Evolutionary conservation across 257 asterid genomes (phyloP).

Genomic region (Solanum tarijense): DNA sequence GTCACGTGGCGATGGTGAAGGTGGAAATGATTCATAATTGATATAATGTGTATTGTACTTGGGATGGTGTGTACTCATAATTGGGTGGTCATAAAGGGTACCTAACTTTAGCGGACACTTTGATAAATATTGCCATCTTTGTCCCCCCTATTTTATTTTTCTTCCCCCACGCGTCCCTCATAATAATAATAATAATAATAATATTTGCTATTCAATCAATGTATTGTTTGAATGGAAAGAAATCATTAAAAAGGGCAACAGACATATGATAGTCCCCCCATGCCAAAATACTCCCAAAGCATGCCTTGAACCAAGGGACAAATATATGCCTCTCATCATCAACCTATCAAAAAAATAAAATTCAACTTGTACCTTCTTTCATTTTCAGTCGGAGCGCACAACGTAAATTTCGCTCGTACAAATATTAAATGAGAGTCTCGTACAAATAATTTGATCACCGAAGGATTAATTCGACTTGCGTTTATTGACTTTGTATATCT

Average conservation of each 20-base stretch:
- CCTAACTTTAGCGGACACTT: constrained; percentile 52
- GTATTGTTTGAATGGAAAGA: constrained; percentile 12
- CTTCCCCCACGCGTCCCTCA: constrained; percentile 7
- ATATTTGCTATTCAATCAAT: background rate
- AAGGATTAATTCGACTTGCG: background rate
- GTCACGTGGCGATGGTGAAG: constrained; percentile 5
- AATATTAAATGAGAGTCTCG: background rate
- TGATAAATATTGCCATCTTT: constrained; percentile 25
- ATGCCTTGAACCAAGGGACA: background rate
- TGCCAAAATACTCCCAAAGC: background rate
- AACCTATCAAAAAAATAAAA: background rate
- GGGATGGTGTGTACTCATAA: constrained; percentile 52
- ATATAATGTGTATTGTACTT: constrained; percentile 45
- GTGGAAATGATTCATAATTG: background rate
- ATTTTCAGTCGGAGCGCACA: background rate
- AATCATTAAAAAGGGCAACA: constrained; percentile 22
- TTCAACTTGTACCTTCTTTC: background rate
- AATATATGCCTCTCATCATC: background rate
- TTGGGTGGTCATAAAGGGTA: constrained; percentile 41
- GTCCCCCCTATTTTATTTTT: background rate
- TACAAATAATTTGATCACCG: background rate
- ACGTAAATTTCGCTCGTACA: background rate
- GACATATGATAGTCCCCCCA: background rate
- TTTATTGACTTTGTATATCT: background rate
- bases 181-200: background rate